These are phyloP conservation scores for Corynascus novoguineensis DNA, from an alignment of 495 filamentous ascomycete genomes.

Conservation along the genomic window DNA sequence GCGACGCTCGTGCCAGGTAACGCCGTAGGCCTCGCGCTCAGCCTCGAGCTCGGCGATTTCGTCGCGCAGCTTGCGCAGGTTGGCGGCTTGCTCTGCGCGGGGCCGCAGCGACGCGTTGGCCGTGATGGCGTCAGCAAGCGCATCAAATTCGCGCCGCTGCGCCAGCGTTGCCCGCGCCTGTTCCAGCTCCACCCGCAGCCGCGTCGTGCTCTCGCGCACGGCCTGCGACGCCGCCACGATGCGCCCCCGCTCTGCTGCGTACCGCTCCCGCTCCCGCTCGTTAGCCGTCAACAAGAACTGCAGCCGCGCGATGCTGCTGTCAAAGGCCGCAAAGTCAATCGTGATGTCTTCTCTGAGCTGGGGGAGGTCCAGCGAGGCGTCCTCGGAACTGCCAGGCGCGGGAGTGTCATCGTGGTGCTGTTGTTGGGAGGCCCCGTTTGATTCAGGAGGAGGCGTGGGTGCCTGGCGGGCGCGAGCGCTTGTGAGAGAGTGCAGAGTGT, in stretches of 20 bases:
- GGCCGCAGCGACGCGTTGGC: constrained; percentile 71
- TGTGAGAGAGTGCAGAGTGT: constrained; percentile 57
- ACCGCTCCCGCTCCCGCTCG: constrained; percentile 75
- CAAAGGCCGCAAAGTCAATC: constrained; percentile 86
- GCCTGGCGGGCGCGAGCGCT: constrained; percentile 50
- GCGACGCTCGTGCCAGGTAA: constrained; percentile 78
- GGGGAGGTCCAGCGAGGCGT: constrained; percentile 41
- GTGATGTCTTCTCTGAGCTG: constrained; percentile 74
- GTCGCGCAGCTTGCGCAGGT: constrained; percentile 70
- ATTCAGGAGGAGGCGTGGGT: constrained; percentile 67
- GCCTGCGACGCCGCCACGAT: constrained; percentile 70
- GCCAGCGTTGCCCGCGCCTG: constrained; percentile 70
- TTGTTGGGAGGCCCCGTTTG: constrained; percentile 32
- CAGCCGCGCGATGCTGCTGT: constrained; percentile 78
- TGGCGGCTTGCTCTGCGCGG: constrained; percentile 73
- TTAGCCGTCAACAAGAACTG: constrained; percentile 84
- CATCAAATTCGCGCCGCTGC: constrained; percentile 80
- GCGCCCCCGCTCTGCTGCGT: constrained; percentile 69
- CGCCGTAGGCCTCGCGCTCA: constrained; percentile 74
- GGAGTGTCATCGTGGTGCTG: constrained; percentile 2
- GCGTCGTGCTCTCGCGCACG: constrained; percentile 69
- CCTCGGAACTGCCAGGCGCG: neutral
- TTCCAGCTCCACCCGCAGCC: constrained; percentile 65
- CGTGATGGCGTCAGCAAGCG: constrained; percentile 79
- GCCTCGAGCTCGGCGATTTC: constrained; percentile 84